phyloP scores from a whole-genome alignment of 2,329 filamentous ascomycete species.

The Hirsutella rhossiliensis region DNA sequence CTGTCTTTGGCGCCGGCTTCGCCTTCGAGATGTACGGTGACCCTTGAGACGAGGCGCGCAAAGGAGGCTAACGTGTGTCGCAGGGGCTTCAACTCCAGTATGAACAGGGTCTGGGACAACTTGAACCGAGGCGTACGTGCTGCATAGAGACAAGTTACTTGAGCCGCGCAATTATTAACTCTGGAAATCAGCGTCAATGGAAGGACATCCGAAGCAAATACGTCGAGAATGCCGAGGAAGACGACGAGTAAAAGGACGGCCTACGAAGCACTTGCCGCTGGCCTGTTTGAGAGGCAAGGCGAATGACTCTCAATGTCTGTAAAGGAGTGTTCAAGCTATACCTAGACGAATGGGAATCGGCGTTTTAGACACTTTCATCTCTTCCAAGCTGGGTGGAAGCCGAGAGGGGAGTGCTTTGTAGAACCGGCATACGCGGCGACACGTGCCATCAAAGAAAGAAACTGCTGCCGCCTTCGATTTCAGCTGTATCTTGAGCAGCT shows the following conservation, averaged over 20 bases:
- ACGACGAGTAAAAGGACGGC: conserved; percentile 32
- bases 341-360: too few relatives aligned
- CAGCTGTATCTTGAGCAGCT: too few relatives aligned
- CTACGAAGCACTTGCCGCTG: too few relatives aligned
- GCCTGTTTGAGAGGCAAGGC: too few relatives aligned
- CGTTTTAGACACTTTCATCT: too few relatives aligned
- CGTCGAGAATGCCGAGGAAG: conserved; percentile 56
- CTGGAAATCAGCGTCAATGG: conserved; percentile 73
- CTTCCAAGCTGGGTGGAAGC: too few relatives aligned
- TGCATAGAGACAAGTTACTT: neutral
- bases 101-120: conserved; percentile 82
- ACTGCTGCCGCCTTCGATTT: too few relatives aligned
- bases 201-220: conserved; percentile 96
- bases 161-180: conserved; percentile 13
- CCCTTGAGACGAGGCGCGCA: neutral
- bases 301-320: too few relatives aligned
- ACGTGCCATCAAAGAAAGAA: too few relatives aligned
- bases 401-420: too few relatives aligned
- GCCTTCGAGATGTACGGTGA: conserved; percentile 78
- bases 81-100: conserved; percentile 71
- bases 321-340: too few relatives aligned
- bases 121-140: conserved; percentile 80
- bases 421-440: too few relatives aligned
- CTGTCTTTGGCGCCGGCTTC: conserved; percentile 81
- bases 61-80: conserved; percentile 8